phyloP scores from a whole-genome alignment of 352 stramenopile species.

The Globisporangium paroecandrum region DNA sequence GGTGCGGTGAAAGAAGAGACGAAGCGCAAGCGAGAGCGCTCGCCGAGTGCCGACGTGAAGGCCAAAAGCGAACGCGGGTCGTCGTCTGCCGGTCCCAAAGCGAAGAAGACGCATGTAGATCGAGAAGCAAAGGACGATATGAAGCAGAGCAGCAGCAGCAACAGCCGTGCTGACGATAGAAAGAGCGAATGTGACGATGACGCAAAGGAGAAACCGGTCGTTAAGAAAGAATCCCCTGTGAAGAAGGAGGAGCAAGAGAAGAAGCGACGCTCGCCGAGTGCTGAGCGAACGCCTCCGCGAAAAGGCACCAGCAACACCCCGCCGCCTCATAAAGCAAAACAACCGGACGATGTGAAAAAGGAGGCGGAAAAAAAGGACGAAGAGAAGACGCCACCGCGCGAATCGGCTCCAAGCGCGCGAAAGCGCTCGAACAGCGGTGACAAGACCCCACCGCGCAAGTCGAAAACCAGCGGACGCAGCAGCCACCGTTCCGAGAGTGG shows the following conservation, averaged over 20 bases:
- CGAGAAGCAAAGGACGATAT: neutral
- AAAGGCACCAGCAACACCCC: neutral
- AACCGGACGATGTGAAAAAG: neutral
- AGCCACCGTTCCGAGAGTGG: constrained; percentile 12
- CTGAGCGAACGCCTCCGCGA: constrained; percentile 6
- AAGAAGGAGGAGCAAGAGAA: neutral
- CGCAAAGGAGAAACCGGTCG: neutral
- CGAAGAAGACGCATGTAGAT: constrained; percentile 2
- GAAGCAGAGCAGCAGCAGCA: constrained; percentile 1
- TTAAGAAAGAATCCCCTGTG: neutral
- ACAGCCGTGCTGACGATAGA: neutral
- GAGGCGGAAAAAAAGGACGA: neutral
- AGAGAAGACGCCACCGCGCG: constrained; percentile 7
- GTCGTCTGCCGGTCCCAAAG: neutral
- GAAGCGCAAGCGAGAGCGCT: constrained; percentile 16
- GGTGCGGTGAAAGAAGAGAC: neutral
- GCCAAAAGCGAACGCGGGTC: constrained; percentile 1
- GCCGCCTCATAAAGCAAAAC: constrained; percentile 8
- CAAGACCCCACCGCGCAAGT: constrained; percentile 31
- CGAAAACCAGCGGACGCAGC: constrained; percentile 14
- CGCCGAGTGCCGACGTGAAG: constrained; percentile 10
- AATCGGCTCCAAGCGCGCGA: neutral
- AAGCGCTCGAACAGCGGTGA: constrained; percentile 17
- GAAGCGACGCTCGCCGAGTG: constrained; percentile 6
- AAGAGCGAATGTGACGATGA: neutral